phyloP scores from a whole-genome alignment of 768 basidiomycete genomes.

The Rhodotorula graminis region DNA sequence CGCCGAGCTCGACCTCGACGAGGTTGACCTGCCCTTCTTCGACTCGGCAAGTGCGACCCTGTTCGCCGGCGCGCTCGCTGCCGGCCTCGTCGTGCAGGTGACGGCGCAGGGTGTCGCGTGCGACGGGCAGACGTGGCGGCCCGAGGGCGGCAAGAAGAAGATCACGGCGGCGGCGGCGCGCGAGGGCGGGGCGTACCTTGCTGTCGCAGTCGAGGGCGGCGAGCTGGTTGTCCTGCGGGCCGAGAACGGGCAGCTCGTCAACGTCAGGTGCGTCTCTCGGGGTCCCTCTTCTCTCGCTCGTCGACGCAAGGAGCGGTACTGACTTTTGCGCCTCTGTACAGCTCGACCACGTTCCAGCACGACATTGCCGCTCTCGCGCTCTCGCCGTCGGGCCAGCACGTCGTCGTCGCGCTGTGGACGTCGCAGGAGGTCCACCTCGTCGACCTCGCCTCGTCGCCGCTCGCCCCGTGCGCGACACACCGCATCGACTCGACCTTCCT shows the following conservation, averaged over 20 bases:
- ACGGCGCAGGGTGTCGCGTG: constrained; percentile 56
- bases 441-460: constrained; percentile 45
- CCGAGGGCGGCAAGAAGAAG: constrained; percentile 25
- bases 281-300: neutral
- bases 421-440: constrained; percentile 62
- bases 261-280: constrained; percentile 3
- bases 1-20: constrained; percentile 49
- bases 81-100: constrained; percentile 65
- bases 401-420: constrained; percentile 73
- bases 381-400: constrained; percentile 52
- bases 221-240: constrained; percentile 56
- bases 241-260: constrained; percentile 41
- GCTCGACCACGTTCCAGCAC: constrained; percentile 28
- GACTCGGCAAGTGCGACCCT: constrained; percentile 57
- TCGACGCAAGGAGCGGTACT: neutral
- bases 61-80: constrained; percentile 58
- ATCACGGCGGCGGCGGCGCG: constrained; percentile 30
- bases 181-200: constrained; percentile 1
- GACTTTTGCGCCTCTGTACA: neutral
- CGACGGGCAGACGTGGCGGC: constrained; percentile 43
- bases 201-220: constrained; percentile 39
- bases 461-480: constrained; percentile 39
- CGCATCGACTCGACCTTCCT: constrained; percentile 52
- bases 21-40: constrained; percentile 53
- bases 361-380: constrained; percentile 73